Evolutionary conservation across 257 asterid species (phyloP).

Genomic region (Primulina eburnea): DNA sequence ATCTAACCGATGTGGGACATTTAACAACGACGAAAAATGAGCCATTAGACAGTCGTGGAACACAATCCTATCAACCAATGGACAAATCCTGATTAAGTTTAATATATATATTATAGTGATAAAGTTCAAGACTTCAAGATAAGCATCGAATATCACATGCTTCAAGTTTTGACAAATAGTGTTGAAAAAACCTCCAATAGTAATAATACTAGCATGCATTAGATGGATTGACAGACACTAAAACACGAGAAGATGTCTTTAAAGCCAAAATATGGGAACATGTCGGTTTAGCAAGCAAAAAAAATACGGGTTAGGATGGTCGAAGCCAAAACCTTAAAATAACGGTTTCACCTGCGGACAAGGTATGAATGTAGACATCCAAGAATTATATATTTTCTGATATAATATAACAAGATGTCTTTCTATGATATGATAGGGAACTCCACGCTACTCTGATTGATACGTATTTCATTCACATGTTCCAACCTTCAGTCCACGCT

Average conservation of each 20-base stretch:
- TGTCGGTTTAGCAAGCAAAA: background rate
- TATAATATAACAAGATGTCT: background rate
- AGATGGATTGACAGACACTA: no score
- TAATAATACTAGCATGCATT: background rate
- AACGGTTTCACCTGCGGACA: background rate
- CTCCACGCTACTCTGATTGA: background rate
- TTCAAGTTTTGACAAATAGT: background rate
- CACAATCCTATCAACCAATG: background rate
- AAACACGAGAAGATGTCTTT: background rate
- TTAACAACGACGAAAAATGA: conserved; percentile 4
- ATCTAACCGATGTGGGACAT: no score
- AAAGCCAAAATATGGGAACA: background rate
- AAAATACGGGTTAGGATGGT: background rate
- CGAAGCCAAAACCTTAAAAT: background rate
- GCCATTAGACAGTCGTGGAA: background rate
- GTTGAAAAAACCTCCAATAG: no score
- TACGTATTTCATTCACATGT: background rate
- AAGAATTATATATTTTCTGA: no score
- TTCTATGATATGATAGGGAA: background rate
- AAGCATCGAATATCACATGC: background rate
- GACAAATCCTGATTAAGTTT: background rate
- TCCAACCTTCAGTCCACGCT: no score
- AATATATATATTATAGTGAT: no score
- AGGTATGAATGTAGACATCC: background rate
- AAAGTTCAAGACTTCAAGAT: background rate